A percentile compares a stretch with the other conserved stretches of the same genome.
Conservation (phyloP, 169 alveolate genomes). For the Plasmodium blacklocki region DNA sequence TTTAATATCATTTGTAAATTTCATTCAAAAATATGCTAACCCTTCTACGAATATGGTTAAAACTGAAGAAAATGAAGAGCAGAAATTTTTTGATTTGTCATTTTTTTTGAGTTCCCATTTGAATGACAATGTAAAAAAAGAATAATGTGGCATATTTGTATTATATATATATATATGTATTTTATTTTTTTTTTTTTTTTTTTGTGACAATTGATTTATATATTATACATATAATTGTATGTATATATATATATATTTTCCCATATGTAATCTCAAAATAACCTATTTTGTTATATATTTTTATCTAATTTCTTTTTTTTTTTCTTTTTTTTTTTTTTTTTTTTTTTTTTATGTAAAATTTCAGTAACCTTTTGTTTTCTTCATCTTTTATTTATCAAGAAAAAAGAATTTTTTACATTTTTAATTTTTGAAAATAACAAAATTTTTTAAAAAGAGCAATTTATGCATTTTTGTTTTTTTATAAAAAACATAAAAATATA, state of each 20-base stretch:
- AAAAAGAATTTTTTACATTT: too few species aligned
- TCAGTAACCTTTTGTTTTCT: too few species aligned
- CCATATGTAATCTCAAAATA: too few species aligned
- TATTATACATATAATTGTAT: background rate
- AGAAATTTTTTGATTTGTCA: constrained; percentile 43
- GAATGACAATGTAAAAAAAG: constrained; percentile 42
- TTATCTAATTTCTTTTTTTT: too few species aligned
- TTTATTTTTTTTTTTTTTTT: background rate
- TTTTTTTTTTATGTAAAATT: too few species aligned
- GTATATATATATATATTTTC: background rate
- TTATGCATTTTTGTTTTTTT: too few species aligned
- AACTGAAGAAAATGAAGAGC: constrained; percentile 32
- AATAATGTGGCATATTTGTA: constrained; percentile 8
- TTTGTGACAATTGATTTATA: background rate
- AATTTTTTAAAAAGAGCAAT: too few species aligned
- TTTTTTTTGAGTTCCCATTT: constrained; percentile 44
- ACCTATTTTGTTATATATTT: too few species aligned
- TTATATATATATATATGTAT: background rate
- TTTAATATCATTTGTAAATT: constrained; percentile 69
- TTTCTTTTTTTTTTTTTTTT: too few species aligned
- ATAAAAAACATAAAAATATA: too few species aligned
- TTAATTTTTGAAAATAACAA: too few species aligned
- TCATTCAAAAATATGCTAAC: constrained; percentile 44
- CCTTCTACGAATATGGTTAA: constrained; percentile 45
- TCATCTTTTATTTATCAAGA: too few species aligned